These are phyloP conservation scores for Effrenium voratum DNA, from an alignment of 73 alveolate genomes.

Conservation along the genomic window DNA sequence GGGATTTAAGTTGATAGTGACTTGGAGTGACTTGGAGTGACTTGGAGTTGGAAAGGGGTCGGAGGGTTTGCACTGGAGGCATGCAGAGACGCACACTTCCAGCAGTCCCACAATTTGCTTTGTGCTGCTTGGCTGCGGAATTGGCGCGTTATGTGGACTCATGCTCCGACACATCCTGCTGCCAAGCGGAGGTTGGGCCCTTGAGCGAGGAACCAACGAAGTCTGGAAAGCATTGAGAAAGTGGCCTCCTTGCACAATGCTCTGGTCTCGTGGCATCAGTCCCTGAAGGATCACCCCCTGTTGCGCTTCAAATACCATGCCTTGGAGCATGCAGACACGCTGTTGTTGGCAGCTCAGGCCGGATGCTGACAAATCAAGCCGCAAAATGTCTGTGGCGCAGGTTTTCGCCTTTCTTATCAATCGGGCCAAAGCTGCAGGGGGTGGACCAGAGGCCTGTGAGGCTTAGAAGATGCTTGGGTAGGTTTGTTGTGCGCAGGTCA, in stretches of 20 bases:
- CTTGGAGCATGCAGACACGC: conserved; percentile 81
- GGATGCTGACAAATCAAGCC: neutral
- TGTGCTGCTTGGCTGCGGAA: conserved; percentile 26
- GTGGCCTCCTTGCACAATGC: neutral
- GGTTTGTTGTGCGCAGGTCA: conserved; percentile 46
- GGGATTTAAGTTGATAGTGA: neutral
- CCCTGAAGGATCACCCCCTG: conserved; percentile 34
- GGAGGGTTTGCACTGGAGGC: neutral
- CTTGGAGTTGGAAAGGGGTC: neutral
- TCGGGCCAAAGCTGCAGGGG: conserved; percentile 75
- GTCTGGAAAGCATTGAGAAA: neutral
- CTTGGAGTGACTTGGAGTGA: neutral
- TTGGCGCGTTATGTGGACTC: neutral
- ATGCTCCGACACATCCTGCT: too few species aligned
- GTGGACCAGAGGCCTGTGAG: conserved; percentile 25
- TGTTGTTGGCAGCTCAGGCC: conserved; percentile 69
- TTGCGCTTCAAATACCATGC: conserved; percentile 77
- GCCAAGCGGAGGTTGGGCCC: conserved; percentile 31
- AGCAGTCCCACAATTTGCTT: conserved; percentile 84
- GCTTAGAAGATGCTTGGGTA: too few species aligned
- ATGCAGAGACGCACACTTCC: conserved; percentile 60
- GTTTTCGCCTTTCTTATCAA: conserved; percentile 70
- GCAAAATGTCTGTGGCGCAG: neutral
- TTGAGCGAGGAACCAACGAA: neutral
- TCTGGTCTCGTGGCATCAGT: neutral